Base-by-base conservation (phyloP, 176 grass and related monocot species). In the Microstegium vimineum region DNA sequence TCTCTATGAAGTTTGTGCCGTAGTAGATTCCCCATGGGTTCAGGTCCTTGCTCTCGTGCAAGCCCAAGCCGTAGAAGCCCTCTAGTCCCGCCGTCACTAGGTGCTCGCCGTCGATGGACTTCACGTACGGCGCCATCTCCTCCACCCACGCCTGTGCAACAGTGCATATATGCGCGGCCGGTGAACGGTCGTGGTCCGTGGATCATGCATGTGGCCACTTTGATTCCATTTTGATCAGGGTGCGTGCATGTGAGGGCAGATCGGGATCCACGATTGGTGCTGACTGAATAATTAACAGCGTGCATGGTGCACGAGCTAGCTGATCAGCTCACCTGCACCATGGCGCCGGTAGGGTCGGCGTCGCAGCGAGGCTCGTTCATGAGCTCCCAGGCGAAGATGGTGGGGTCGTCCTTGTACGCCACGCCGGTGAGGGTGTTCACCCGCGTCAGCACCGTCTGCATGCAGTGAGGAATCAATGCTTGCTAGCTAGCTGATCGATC, bases 371-470 rank as follows among this genome's bases (percentile, higher is more conserved):
- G 92, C 82, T 98, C 95, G 85, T 98, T 98, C 54, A 98, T 94
- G 35, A 98, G 88, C 82, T 98, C 95, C 95, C 95, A 98, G 8
- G 78, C 88, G 35, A 98, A 68, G 84, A 98, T 94, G 56, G 92
- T 69, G 3, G 92, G 84, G 79, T 98, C 95, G 78, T 94, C 88
- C 84, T 11, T 82, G 86, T 98, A 98, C 36, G 78, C 74, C 13
- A 91, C 61, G 31, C 83, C 84, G 5, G 88, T 98, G 18, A 98
- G 31, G 35, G 75, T 93, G 83, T 98, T 98, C 47, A 86, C 83
- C 51, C 95, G 89, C 40, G 83, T 93, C 63, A 94, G 38, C 51
- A 98, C 66, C 40, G 46, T 79, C 92, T 97, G 71, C 28, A 7
- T 13, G 63, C 25, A 59, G n/a, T n/a, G n/a, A n/a, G n/a, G n/a